phyloP scores from a whole-genome alignment of 441 rosid species.

The Breynia disticha region DNA sequence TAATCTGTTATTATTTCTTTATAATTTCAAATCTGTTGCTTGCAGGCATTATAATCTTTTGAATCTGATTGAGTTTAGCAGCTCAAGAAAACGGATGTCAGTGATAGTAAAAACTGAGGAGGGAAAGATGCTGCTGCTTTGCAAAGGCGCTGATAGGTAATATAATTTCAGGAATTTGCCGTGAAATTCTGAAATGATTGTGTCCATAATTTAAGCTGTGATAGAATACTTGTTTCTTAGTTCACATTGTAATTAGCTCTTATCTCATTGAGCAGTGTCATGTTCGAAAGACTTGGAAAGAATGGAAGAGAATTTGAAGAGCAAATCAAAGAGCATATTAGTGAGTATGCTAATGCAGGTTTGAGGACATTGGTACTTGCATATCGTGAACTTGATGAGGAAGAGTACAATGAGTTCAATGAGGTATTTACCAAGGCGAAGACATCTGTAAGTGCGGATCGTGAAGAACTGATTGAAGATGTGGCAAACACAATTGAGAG shows the following conservation, averaged over 20 bases:
- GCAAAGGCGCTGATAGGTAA: slow-evolving; percentile 93
- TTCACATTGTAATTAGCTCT: too few species aligned
- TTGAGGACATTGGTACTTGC: slow-evolving; percentile 74
- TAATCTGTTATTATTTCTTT: too few species aligned
- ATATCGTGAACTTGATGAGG: slow-evolving; percentile 54
- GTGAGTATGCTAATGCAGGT: slow-evolving; percentile 72
- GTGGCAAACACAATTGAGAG: slow-evolving; percentile 64
- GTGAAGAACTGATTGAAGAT: slow-evolving; percentile 45
- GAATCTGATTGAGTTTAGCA: slow-evolving; percentile 77
- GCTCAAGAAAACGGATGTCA: slow-evolving; percentile 87
- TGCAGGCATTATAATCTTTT: slow-evolving; percentile 53
- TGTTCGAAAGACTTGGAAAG: slow-evolving; percentile 67
- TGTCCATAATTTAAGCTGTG: too few species aligned
- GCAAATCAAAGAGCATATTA: slow-evolving; percentile 53
- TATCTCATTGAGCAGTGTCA: slow-evolving; percentile 66
- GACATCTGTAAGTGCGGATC: slow-evolving; percentile 44
- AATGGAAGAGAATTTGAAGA: slow-evolving; percentile 39
- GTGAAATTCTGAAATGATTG: too few species aligned
- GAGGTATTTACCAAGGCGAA: slow-evolving; percentile 55
- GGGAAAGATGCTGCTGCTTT: slow-evolving; percentile 50
- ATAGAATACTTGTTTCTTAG: too few species aligned
- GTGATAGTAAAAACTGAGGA: slow-evolving; percentile 59
- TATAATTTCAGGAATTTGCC: slow-evolving; percentile 12
- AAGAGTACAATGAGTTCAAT: slow-evolving; percentile 46
- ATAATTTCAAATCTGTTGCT: slow-evolving; percentile 1